Evolutionary conservation across 345 rosid genomes (phyloP).

Genomic region (Citrus sp.): DNA sequence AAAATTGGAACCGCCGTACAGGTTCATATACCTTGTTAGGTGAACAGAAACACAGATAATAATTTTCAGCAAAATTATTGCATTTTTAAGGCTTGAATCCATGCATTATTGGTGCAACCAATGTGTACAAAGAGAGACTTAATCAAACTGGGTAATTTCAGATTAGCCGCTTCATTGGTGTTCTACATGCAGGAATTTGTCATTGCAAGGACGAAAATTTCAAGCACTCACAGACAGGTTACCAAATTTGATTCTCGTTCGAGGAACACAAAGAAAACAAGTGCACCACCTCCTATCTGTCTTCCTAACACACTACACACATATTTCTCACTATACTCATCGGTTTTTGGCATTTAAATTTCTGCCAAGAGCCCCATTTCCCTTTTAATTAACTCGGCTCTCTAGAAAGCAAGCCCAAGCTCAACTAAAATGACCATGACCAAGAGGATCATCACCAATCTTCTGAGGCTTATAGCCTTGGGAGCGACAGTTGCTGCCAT

Average conservation of each 20-base stretch:
- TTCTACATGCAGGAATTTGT: neutral
- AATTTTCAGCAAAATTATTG: neutral
- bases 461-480: conserved; percentile 43
- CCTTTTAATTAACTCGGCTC: neutral
- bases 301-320: conserved; percentile 2
- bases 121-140: neutral
- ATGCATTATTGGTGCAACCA: neutral
- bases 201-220: neutral
- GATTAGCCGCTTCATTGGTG: neutral
- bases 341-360: neutral
- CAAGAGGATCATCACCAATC: conserved; percentile 12
- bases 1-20: neutral
- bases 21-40: neutral
- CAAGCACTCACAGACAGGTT: neutral
- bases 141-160: neutral
- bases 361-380: neutral
- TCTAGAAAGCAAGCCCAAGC: neutral
- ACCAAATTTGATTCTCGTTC: neutral
- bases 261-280: neutral
- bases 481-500: conserved; percentile 38
- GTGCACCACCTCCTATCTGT: conserved; percentile 23
- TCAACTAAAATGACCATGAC: conserved; percentile 14
- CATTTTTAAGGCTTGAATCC: neutral
- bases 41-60: neutral
- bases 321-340: neutral